These are phyloP conservation scores for Candida jianshihensis DNA, from an alignment of 805 yeast genomes.

Conservation along the genomic window DNA sequence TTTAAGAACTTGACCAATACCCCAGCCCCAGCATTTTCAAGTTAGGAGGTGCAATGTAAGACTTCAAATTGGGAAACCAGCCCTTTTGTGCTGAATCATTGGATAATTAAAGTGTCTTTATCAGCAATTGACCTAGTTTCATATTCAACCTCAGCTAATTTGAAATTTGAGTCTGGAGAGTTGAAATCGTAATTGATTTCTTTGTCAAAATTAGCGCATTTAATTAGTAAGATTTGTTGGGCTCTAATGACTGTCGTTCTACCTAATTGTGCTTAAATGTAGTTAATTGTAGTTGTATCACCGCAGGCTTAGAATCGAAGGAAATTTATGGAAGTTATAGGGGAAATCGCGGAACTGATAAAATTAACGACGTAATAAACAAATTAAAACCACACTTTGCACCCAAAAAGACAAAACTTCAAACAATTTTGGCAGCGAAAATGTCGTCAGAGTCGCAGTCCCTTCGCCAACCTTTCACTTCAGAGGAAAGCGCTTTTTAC, in stretches of 20 bases:
- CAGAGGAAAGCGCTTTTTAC: conserved; percentile 71
- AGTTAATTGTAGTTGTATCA: no score
- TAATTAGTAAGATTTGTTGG: conserved; percentile 25
- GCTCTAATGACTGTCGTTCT: conserved; percentile 15
- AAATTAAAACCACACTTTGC: no score
- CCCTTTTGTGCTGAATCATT: conserved; percentile 59
- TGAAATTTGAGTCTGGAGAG: conserved; percentile 24
- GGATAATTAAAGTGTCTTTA: conserved; percentile 41
- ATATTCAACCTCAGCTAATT: conserved; percentile 20
- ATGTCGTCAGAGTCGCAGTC: conserved; percentile 9
- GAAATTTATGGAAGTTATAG: no score
- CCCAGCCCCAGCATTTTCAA: conserved; percentile 39
- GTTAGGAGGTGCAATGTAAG: conserved; percentile 28
- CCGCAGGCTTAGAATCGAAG: no score
- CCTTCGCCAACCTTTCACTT: conserved; percentile 37
- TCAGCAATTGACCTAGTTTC: conserved; percentile 33
- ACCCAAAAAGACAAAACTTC: background rate
- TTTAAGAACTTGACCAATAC: conserved; percentile 43
- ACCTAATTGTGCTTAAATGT: no score
- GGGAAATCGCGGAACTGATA: no score
- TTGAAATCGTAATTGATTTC: conserved; percentile 21
- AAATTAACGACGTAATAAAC: no score
- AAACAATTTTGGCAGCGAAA: background rate
- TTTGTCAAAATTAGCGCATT: conserved; percentile 19
- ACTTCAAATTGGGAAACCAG: conserved; percentile 37